phyloP scores from a whole-genome alignment of 129 eudicot species.

The Lonicera japonica region DNA sequence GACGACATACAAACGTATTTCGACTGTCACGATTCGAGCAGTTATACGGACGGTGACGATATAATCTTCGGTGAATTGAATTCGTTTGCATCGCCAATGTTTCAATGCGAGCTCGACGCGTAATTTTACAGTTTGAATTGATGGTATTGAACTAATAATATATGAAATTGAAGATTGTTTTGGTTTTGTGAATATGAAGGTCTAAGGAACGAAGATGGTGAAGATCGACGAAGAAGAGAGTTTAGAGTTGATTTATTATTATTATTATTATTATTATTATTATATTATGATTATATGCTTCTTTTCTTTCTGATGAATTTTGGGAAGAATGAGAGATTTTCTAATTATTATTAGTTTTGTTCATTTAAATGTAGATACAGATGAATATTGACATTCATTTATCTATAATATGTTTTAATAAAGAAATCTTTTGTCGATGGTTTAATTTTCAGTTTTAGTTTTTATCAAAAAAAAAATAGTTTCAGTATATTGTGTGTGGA shows the following conservation, averaged over 20 bases:
- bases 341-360: background rate
- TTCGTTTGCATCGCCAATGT: slow-evolving; percentile 38
- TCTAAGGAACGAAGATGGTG: background rate
- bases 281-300: slow-evolving; percentile 8
- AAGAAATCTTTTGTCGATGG: slow-evolving; percentile 1
- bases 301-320: slow-evolving; percentile 1
- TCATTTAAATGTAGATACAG: slow-evolving; percentile 9
- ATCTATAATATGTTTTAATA: slow-evolving; percentile 24
- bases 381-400: slow-evolving; percentile 26
- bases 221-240: slow-evolving; percentile 11
- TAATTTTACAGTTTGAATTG: background rate
- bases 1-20: slow-evolving; percentile 82
- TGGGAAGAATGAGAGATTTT: slow-evolving; percentile 4
- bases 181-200: slow-evolving; percentile 14
- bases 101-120: slow-evolving; percentile 48
- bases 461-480: no score
- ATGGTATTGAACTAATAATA: no score
- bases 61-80: slow-evolving; percentile 44
- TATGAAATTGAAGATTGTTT: background rate
- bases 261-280: no score
- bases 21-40: slow-evolving; percentile 50
- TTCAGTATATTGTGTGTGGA: no score
- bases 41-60: slow-evolving; percentile 46
- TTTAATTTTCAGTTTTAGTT: no score
- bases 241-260: slow-evolving; percentile 4